Evolutionary conservation across 2,329 filamentous ascomycete genomes (phyloP), one percentile per base, ranked within the genome.

Genomic region (Ilyonectria mors-panacis): DNA sequence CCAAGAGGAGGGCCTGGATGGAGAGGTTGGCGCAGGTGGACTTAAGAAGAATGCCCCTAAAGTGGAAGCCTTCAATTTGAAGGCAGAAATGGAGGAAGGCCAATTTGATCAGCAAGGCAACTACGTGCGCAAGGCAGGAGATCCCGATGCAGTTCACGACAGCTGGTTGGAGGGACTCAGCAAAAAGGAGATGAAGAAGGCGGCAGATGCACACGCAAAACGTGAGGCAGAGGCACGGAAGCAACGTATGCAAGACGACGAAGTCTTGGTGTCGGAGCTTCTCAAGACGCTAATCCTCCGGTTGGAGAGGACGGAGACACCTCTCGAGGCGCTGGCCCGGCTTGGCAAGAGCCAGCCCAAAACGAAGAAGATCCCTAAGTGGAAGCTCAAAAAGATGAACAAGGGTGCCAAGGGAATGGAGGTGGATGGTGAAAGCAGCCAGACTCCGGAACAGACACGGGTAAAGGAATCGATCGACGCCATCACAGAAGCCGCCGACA

Each of bases 11-110:
- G 93, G 90, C 19, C 78, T 97, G 17, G 96, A 98, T 73, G 92
- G 95, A 61, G 96, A 99, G 79, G 86, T 99, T 6, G 96, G 96
- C 2, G 92, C 94, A 1, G 96, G 96, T 15, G 93, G 93, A 2
- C 92, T 97, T 74, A 98, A 98, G 83, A 93, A 91, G 75, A 94
- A 98, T 80, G 96, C 96, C 2, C 96, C 96, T 2, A 94, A 96
- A 79, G 87, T 99, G 6, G 96, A 98, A 80, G 95, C 95, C 3
- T 99, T 99, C 86, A 98, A 99, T 78, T 93, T 99, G 86, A 91
- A 89, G 66, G 85, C 89, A 13, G 96, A 99, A 80, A 91, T 97
- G 79, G 94, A 98, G 77, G 95, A 98, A 73, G 96, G 96, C 1
- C 88, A 91, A 12, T 99, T 98, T 76, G 96, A 99, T 78, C 93